These are phyloP conservation scores for Pythium dissimile DNA, from an alignment of 352 stramenopile species.

Conservation along the genomic window DNA sequence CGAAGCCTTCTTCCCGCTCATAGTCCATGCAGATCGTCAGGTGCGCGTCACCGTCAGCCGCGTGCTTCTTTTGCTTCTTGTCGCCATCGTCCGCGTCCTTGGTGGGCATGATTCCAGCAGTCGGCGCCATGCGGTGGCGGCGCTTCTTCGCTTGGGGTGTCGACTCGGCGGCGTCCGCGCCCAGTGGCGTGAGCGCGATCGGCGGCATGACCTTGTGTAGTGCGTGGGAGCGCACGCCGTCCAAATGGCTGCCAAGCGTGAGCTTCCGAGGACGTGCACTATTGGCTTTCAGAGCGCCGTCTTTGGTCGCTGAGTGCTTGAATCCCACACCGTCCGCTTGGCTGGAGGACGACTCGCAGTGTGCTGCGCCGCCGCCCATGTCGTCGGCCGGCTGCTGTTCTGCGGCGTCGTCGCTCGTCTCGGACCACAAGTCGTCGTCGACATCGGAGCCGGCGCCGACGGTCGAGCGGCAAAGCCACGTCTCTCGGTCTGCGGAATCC, in stretches of 20 bases:
- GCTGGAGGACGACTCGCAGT: background rate
- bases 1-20: conserved; percentile 9
- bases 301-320: no score
- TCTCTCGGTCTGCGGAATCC: conserved; percentile 22
- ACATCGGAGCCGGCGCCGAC: conserved; percentile 34
- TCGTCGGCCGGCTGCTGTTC: conserved; percentile 9
- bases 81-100: background rate
- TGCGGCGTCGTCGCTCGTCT: conserved; percentile 15
- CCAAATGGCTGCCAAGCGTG: conserved; percentile 15
- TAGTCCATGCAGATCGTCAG: conserved; percentile 25
- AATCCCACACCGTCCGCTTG: no score
- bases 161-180: background rate
- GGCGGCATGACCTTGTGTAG: conserved; percentile 10
- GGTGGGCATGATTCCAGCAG: background rate
- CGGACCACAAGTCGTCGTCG: conserved; percentile 23
- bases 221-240: conserved; percentile 7
- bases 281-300: no score
- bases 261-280: conserved; percentile 3
- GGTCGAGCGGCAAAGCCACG: conserved; percentile 56
- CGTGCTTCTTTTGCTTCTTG: conserved; percentile 6
- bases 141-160: conserved; percentile 4
- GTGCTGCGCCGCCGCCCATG: background rate
- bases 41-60: background rate
- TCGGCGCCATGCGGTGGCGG: background rate
- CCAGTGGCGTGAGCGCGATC: background rate